Conservation (phyloP, 2,329 filamentous ascomycete genomes). For the Orbilia quercus region DNA sequence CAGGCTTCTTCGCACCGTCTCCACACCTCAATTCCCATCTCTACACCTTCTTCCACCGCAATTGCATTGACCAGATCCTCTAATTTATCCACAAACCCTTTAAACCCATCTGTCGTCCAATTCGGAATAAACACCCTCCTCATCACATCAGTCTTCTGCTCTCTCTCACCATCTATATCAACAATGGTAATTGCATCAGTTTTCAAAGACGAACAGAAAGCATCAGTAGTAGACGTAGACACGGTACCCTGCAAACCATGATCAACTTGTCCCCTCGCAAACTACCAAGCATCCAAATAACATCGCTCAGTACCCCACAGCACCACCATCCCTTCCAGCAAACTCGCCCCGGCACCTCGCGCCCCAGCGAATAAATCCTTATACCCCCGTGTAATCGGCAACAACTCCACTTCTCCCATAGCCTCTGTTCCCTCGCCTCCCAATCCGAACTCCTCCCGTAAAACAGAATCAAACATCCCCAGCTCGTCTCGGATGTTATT, state of each 20-base stretch:
- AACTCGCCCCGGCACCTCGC: slow-evolving; percentile 6
- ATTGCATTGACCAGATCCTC: slow-evolving; percentile 26
- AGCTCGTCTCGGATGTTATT: slow-evolving; percentile 22
- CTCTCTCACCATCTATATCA: slow-evolving; percentile 59
- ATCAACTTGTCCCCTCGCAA: slow-evolving; percentile 13
- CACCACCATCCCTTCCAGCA: slow-evolving; percentile 37
- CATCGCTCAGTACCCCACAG: slow-evolving; percentile 38
- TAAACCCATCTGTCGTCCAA: slow-evolving; percentile 27
- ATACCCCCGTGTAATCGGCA: slow-evolving; percentile 28
- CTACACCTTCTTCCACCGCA: slow-evolving; percentile 29
- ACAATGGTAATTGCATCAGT: slow-evolving; percentile 3
- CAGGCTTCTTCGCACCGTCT: slow-evolving; percentile 62
- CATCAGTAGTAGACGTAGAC: no score
- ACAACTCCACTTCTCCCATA: slow-evolving; percentile 11
- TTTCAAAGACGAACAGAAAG: neutral
- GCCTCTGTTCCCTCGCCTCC: neutral
- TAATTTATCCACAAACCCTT: slow-evolving; percentile 26
- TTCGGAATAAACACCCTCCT: slow-evolving; percentile 61
- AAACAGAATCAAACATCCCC: slow-evolving; percentile 17
- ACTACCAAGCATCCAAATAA: slow-evolving; percentile 37
- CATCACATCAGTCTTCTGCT: slow-evolving; percentile 60
- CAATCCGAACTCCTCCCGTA: slow-evolving; percentile 24
- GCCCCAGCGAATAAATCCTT: slow-evolving; percentile 24
- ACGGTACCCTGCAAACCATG: neutral
- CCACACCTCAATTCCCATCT: slow-evolving; percentile 24